These are phyloP conservation scores for Fusarium sp. DNA, from an alignment of 2,329 filamentous ascomycete species.

Conservation along the genomic window DNA sequence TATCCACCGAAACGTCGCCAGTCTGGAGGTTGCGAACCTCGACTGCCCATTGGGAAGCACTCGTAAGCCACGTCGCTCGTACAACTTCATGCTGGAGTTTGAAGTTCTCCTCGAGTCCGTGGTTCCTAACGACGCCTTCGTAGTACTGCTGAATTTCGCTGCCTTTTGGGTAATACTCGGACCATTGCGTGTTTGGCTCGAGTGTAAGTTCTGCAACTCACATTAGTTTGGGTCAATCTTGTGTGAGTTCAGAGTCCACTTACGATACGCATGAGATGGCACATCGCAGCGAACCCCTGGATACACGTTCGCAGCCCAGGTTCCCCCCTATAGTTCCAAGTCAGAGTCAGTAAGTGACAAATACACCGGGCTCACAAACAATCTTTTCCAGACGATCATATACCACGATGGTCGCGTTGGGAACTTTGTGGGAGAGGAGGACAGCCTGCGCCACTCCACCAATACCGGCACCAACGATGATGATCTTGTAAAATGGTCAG, in stretches of 20 bases:
- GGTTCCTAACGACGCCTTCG: not conserved
- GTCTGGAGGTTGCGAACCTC: not conserved
- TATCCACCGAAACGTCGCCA: not conserved
- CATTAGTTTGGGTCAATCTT: not conserved
- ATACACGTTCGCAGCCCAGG: constrained; percentile 5
- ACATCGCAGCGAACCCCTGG: constrained; percentile 9
- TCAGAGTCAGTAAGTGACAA: not conserved
- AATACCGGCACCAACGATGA: not conserved
- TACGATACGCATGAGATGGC: constrained; percentile 7
- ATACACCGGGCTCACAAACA: not conserved
- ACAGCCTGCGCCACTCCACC: not conserved
- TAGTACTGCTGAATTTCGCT: constrained; percentile 7
- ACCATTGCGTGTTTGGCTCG: constrained; percentile 7
- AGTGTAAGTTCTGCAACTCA: not conserved
- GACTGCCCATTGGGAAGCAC: not conserved
- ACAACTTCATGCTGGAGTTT: not conserved
- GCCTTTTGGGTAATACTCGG: constrained; percentile 9
- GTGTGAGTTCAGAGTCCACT: not conserved
- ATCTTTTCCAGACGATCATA: not conserved
- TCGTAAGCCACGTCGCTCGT: not conserved
- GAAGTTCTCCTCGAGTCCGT: not conserved
- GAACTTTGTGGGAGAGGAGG: not conserved
- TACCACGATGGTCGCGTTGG: not conserved
- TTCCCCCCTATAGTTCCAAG: not conserved
- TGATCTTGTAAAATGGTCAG: not conserved